These are phyloP conservation scores for Narthecium ossifragum DNA, from an alignment of 106 monocot species.

Conservation along the genomic window DNA sequence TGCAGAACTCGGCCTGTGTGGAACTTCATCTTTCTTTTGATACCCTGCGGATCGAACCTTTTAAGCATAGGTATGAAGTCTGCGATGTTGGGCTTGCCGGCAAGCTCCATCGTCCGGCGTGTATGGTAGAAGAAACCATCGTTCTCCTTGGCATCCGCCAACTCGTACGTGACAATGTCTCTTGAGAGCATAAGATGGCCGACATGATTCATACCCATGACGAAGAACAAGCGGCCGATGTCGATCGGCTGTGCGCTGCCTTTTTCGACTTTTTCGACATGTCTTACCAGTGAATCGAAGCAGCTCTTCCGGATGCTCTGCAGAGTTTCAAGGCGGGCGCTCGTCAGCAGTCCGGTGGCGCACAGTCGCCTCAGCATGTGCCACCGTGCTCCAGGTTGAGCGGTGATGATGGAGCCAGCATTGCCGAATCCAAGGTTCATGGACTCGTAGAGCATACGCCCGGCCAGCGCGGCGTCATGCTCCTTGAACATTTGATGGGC, in stretches of 20 bases:
- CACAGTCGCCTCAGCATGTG: slow-evolving; percentile 24
- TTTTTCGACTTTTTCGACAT: not conserved
- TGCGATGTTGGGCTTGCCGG: slow-evolving; percentile 14
- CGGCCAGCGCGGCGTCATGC: slow-evolving; percentile 13
- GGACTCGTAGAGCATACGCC: slow-evolving; percentile 17
- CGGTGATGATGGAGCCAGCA: slow-evolving; percentile 24
- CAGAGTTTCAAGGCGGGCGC: slow-evolving; percentile 8
- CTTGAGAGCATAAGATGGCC: slow-evolving; percentile 15
- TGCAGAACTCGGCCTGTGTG: slow-evolving; percentile 4
- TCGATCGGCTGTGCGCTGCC: not conserved
- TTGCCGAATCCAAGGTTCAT: slow-evolving; percentile 5
- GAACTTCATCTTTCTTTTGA: slow-evolving; percentile 4
- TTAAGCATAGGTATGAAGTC: slow-evolving; percentile 13
- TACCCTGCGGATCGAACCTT: slow-evolving; percentile 17
- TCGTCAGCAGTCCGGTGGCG: slow-evolving; percentile 8
- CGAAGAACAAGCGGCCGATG: slow-evolving; percentile 7
- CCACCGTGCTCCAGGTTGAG: slow-evolving; percentile 17
- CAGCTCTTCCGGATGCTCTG: slow-evolving; percentile 6
- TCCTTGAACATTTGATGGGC: slow-evolving; percentile 10
- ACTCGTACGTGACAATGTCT: slow-evolving; percentile 2
- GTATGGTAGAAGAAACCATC: slow-evolving; percentile 11
- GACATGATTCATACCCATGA: slow-evolving; percentile 6
- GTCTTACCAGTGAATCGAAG: slow-evolving; percentile 5
- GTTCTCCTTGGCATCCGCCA: not conserved
- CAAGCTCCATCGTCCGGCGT: slow-evolving; percentile 11